Conservation (phyloP, 2,329 filamentous ascomycete genomes). For the Aspergillus ustus region DNA sequence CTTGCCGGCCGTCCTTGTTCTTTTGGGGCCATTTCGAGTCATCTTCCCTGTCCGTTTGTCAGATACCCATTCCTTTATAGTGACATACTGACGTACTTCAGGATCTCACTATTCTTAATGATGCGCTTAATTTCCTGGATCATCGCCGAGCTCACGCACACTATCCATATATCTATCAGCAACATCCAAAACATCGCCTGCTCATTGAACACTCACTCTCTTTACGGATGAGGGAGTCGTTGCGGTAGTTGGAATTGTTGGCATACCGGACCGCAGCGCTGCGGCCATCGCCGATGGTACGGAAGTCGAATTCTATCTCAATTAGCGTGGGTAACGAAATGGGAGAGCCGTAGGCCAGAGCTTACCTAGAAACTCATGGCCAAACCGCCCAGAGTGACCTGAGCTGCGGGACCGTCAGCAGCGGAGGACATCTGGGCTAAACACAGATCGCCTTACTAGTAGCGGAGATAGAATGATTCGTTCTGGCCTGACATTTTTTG, state of each 20-base stretch:
- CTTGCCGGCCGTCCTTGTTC: constrained; percentile 97
- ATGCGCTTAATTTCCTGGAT: constrained; percentile 96
- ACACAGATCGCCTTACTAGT: constrained; percentile 73
- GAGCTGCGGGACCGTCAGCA: constrained; percentile 67
- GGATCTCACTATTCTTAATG: constrained; percentile 94
- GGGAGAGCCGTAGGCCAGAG: constrained; percentile 8
- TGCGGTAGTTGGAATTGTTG: constrained; percentile 99
- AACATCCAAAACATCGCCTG: constrained; percentile 11
- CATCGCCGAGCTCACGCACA: constrained; percentile 92
- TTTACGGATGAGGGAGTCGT: constrained; percentile 98
- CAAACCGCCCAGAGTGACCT: constrained; percentile 94
- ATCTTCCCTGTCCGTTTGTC: constrained; percentile 72
- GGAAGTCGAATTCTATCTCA: constrained; percentile 86
- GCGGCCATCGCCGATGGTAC: constrained; percentile 86
- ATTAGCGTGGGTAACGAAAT: constrained; percentile 28
- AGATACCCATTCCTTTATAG: constrained; percentile 16
- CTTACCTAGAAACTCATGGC: constrained; percentile 94
- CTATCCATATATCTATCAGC: constrained; percentile 53
- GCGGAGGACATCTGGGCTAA: constrained; percentile 43
- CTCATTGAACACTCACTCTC: constrained; percentile 72
- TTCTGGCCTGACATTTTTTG: constrained; percentile 66
- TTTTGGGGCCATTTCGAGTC: constrained; percentile 98
- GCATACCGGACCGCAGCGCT: constrained; percentile 95
- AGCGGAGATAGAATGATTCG: constrained; percentile 93
- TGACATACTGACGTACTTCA: constrained; percentile 69